phyloP scores from a whole-genome alignment of 257 asterid genomes.

The Datura wrightii region DNA sequence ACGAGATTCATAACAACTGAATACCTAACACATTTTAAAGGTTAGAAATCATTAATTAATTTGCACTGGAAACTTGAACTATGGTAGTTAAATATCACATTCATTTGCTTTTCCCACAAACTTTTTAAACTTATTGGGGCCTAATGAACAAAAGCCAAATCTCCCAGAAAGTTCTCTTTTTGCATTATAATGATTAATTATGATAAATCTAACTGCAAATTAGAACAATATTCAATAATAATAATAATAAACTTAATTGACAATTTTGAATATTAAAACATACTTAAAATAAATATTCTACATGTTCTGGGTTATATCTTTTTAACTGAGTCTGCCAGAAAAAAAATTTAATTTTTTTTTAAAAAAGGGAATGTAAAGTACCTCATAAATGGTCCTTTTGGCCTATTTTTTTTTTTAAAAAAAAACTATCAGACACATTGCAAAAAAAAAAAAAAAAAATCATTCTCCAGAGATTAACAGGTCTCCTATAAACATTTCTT shows the following conservation, averaged over 20 bases:
- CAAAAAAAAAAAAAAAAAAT: neutral
- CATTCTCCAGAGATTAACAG: too few species aligned
- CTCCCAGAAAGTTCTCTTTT: neutral
- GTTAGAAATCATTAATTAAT: neutral
- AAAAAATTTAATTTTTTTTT: neutral
- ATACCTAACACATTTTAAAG: conserved; percentile 1
- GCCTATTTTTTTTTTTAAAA: neutral
- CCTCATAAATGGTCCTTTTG: neutral
- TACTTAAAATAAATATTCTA: neutral
- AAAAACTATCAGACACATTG: too few species aligned
- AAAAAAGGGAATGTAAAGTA: neutral
- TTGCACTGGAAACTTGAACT: neutral
- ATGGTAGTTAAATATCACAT: neutral
- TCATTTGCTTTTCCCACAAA: neutral
- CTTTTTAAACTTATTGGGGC: neutral
- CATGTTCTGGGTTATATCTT: neutral
- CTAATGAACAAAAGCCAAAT: neutral
- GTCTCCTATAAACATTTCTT: too few species aligned
- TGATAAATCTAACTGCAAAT: too few species aligned
- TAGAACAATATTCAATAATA: neutral
- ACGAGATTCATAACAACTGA: neutral
- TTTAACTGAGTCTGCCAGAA: neutral
- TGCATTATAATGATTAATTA: neutral
- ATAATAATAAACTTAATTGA: neutral
- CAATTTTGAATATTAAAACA: neutral